Evolutionary conservation across 441 rosid species (phyloP).

Genomic region (Jatropha podagrica): DNA sequence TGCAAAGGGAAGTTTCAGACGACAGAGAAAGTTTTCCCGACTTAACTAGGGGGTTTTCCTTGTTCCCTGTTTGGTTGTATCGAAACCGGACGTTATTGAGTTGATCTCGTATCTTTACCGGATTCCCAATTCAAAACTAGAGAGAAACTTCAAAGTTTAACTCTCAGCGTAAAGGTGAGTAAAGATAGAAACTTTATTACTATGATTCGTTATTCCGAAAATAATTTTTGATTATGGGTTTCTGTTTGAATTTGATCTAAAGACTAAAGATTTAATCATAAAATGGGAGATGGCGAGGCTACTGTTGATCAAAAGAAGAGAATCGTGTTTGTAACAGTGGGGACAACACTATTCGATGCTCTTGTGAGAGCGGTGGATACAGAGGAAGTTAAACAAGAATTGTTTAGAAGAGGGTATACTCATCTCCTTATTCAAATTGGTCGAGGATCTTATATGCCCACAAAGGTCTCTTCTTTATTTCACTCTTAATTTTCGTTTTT

Average conservation of each 20-base stretch:
- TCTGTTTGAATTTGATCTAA: background rate
- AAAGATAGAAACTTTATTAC: background rate
- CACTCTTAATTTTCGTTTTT: background rate
- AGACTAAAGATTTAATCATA: background rate
- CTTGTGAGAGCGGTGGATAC: constrained; percentile 64
- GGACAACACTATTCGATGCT: constrained; percentile 83
- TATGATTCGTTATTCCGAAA: constrained; percentile 13
- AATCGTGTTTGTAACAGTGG: constrained; percentile 80
- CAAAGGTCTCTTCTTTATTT: constrained; percentile 38
- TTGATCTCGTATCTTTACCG: no score
- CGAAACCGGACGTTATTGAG: no score
- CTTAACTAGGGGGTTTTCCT: no score
- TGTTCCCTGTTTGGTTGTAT: no score
- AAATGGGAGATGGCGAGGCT: constrained; percentile 39
- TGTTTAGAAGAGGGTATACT: constrained; percentile 58
- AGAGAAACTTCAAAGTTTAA: background rate
- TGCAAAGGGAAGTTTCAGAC: no score
- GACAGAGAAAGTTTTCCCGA: no score
- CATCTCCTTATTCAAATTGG: constrained; percentile 65
- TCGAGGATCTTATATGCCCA: constrained; percentile 63
- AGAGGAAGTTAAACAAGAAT: constrained; percentile 5
- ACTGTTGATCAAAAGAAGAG: constrained; percentile 30
- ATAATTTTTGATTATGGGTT: constrained; percentile 46
- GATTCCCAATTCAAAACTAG: no score
- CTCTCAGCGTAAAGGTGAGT: background rate